These are phyloP conservation scores for Hyaloperonospora arabidopsidis DNA, from an alignment of 352 stramenopile genomes.

Conservation along the genomic window DNA sequence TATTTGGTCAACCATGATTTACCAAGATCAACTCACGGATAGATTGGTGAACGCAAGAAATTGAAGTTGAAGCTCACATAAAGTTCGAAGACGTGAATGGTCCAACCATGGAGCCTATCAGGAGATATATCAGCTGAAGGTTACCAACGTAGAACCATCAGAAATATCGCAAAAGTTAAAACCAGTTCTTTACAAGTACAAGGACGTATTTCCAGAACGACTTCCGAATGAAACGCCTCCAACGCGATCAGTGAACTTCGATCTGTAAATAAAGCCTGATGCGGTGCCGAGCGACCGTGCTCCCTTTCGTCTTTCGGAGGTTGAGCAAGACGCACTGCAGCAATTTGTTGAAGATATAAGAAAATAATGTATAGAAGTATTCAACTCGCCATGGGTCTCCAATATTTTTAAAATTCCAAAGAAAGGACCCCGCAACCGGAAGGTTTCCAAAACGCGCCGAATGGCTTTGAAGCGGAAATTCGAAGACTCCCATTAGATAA, in stretches of 20 bases:
- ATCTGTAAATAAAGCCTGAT: slow-evolving; percentile 20
- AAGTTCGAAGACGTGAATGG: slow-evolving; percentile 7
- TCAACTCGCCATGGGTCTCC: slow-evolving; percentile 20
- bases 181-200: neutral
- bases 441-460: slow-evolving; percentile 10
- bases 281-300: slow-evolving; percentile 6
- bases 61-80: slow-evolving; percentile 1
- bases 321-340: slow-evolving; percentile 9
- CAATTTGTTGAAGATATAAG: slow-evolving; percentile 13
- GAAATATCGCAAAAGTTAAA: neutral
- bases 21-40: slow-evolving; percentile 6
- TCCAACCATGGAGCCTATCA: slow-evolving; percentile 1
- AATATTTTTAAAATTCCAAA: slow-evolving; percentile 25
- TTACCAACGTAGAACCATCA: slow-evolving; percentile 1
- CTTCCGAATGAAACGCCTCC: slow-evolving; percentile 13
- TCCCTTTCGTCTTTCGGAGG: slow-evolving; percentile 14
- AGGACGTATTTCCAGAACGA: slow-evolving; percentile 15
- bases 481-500: slow-evolving; percentile 8
- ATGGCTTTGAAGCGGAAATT: slow-evolving; percentile 14
- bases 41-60: slow-evolving; percentile 10
- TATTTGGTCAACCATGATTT: slow-evolving; percentile 19
- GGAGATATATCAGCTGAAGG: slow-evolving; percentile 13
- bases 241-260: slow-evolving; percentile 12
- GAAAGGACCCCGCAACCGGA: slow-evolving; percentile 11
- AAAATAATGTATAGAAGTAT: slow-evolving; percentile 23